Base-by-base conservation (phyloP, 1,284 basidiomycete genomes). In the Ceratobasidium sp. region DNA sequence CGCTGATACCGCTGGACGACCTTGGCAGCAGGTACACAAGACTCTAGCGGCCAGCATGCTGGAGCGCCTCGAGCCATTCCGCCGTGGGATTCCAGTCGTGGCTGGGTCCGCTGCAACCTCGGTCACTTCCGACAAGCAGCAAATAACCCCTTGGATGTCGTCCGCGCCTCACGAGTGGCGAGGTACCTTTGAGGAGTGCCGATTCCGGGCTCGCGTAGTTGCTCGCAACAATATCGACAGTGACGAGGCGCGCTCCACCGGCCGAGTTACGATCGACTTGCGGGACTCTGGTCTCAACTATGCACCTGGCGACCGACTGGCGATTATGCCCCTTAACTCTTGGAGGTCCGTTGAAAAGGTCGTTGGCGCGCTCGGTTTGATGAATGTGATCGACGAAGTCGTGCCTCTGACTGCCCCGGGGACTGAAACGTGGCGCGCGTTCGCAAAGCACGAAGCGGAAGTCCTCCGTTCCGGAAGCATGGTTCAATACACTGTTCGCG, bases 1-100 rank as follows among this genome's bases (percentile, higher is more conserved):
- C 13, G 42, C 68, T 15, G 68, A 69, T 38, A 57, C 54, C 29
- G 20, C n/a, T 20, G 68, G 68, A 7, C 68, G 68, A 6, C 68
- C 68, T 10, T 69, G 68, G 68, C 68, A 69, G 32, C 29, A 47
- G 31, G 68, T 69, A 10, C 68, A 69, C 43, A 69, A 43, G 54
- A 69, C 68, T 6, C 68, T 69, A 10, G 68, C 68, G 25, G 68
- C 54, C 20, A 57, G 54, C n/a, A 69, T 69, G 68, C 54, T 57
- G 7, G 68, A 69, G 29, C 68, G 68, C 3, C 42, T 69, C 17
- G 68, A 69, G 25, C 68, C 68, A 5, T 69, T 57, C 42, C 68
- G 68, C 3, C 47, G 68, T 34, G 54, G 42, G 5, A 31, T 60
- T 20, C 57, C 57, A 10, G 57, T 47, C 42, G 17, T 43, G 13